Base-by-base conservation (phyloP, 2,329 filamentous ascomycete genomes). In the Paraphaeosphaeria minitans region DNA sequence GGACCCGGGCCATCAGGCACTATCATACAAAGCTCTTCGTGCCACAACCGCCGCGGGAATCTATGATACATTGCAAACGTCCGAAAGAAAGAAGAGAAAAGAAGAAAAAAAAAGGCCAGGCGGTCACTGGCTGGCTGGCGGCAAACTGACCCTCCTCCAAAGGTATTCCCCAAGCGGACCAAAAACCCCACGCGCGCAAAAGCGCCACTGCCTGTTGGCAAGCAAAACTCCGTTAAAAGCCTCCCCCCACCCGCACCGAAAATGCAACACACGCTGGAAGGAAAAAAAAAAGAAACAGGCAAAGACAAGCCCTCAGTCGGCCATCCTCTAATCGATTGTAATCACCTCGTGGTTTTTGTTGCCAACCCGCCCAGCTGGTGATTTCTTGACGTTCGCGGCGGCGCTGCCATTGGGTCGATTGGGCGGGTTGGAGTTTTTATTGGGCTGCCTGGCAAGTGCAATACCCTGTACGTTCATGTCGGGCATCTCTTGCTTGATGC, bases 401-500 rank as follows among this genome's bases (percentile, higher is more conserved):
- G 21, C 13, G 29, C 35, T 22, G n/a, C 19, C 19, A 10, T 21
- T 39, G n/a, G 31, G 31, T 12, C 33, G 33, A n/a, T 27, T 51
- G 13, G 33, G 8, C 19, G 33, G 12, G 16, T 12, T 21, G 1
- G 33, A 2, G n/a, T 19, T n/a, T n/a, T n/a, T 33, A 27, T 48
- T 48, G 5, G 48, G 19, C 7, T 51, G 48, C 14, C 33, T 24
- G 19, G 33, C 13, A 27, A 33, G 33, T 16, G 33, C 33, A n/a
- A 12, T 22, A 12, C 3, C 41, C 12, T 21, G 14, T 21, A 14
- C 21, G 4, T 12, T 39, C 10, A 1, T 16, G 24, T 51, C 21
- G 8, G 9, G 13, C 27, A 7, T 4, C 24, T 50, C 56, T n/a
- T 57, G 55, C 16, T 66, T 62, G 42, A 72, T 67, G 2, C 67